Percentiles rank a stretch among this genome's conserved stretches.
Conservation (phyloP, 208 protist species). For the Crithidia acanthocephali region DNA sequence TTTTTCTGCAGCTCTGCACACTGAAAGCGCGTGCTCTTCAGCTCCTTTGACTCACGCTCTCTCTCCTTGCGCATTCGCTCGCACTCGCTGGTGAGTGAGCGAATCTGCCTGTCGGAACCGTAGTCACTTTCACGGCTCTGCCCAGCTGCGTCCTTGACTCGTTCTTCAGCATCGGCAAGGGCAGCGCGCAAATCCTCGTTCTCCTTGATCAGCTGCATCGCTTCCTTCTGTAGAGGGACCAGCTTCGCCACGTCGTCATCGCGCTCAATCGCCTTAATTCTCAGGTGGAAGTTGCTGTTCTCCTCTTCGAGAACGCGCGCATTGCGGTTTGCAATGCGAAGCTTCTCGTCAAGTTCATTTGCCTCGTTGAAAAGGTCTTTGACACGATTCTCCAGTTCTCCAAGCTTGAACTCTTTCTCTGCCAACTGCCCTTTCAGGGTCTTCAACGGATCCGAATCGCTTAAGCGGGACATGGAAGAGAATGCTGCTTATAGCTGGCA, state of each 20-base stretch:
- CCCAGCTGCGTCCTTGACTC: conserved; percentile 4
- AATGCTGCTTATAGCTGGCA: too few species aligned
- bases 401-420: conserved; percentile 71
- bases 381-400: conserved; percentile 72
- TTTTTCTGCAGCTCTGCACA: conserved; percentile 42
- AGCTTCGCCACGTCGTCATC: conserved; percentile 1
- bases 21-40: conserved; percentile 43
- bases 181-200: conserved; percentile 46
- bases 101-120: conserved; percentile 21
- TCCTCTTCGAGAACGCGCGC: conserved; percentile 80
- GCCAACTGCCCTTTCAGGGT: conserved; percentile 48
- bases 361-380: conserved; percentile 68
- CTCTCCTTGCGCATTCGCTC: conserved; percentile 40
- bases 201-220: conserved; percentile 63
- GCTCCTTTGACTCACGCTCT: conserved; percentile 36
- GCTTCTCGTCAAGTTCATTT: conserved; percentile 67
- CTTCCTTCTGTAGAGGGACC: conserved; percentile 38
- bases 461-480: conserved; percentile 22
- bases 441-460: conserved; percentile 13
- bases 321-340: conserved; percentile 72
- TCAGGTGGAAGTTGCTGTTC: conserved; percentile 61
- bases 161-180: conserved; percentile 23
- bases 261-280: conserved; percentile 41
- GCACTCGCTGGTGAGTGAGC: conserved; percentile 27
- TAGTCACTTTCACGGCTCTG: conserved; percentile 9